phyloP scores from a whole-genome alignment of 2,329 filamentous ascomycete species.

The Aspergillus calidoustus region DNA sequence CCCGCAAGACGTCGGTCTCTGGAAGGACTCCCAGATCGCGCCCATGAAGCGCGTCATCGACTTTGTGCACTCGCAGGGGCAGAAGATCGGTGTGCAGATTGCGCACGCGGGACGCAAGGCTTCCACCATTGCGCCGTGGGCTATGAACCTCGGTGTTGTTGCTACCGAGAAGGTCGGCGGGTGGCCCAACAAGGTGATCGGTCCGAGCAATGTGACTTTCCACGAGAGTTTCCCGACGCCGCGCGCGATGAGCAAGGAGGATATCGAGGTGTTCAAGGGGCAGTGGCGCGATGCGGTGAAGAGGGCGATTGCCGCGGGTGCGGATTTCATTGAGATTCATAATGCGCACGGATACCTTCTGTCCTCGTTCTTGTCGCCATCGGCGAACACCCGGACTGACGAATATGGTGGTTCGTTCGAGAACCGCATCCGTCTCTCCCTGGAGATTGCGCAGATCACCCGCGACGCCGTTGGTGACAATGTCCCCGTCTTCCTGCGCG shows the following conservation, averaged over 20 bases:
- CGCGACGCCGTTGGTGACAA: constrained; percentile 65
- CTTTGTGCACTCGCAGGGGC: constrained; percentile 77
- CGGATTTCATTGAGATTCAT: constrained; percentile 82
- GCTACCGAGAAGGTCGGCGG: constrained; percentile 59
- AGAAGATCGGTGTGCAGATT: constrained; percentile 79
- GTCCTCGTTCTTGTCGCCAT: constrained; percentile 70
- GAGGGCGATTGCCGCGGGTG: constrained; percentile 69
- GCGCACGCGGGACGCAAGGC: constrained; percentile 75
- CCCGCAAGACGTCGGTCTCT: constrained; percentile 65
- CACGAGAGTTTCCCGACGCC: constrained; percentile 65
- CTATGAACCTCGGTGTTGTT: constrained; percentile 43
- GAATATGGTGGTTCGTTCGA: constrained; percentile 57
- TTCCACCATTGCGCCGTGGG: constrained; percentile 59
- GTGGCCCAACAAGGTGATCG: constrained; percentile 42
- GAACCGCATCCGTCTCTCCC: constrained; percentile 69
- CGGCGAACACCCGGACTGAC: constrained; percentile 69
- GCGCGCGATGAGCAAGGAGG: constrained; percentile 68
- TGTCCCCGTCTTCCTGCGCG: constrained; percentile 74
- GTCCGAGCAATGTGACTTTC: constrained; percentile 61
- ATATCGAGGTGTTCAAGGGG: constrained; percentile 69
- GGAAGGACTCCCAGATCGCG: constrained; percentile 80
- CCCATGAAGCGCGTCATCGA: constrained; percentile 72
- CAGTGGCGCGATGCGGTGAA: constrained; percentile 64
- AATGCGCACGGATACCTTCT: constrained; percentile 79
- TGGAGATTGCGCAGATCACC: constrained; percentile 69